Conservation (phyloP, 345 rosid genomes). For the Mercurialis annua region DNA sequence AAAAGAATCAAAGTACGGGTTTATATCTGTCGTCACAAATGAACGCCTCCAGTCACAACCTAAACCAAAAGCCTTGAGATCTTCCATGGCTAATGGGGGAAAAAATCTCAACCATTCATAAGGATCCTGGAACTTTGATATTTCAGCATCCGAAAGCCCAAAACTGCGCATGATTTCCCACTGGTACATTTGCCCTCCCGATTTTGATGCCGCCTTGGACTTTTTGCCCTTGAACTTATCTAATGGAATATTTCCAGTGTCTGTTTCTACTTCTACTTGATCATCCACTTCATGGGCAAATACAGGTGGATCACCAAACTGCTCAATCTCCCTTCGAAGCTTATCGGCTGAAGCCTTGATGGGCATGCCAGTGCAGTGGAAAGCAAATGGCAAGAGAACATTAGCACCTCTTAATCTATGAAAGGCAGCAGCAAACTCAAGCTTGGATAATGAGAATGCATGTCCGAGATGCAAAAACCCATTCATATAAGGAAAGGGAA, state of each 20-base stretch:
- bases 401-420: conserved; percentile 85
- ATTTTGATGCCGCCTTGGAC: conserved; percentile 80
- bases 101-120: conserved; percentile 72
- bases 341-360: conserved; percentile 97
- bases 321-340: conserved; percentile 62
- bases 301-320: conserved; percentile 73
- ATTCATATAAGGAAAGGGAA: conserved; percentile 83
- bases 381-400: conserved; percentile 81
- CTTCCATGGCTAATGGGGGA: conserved; percentile 74
- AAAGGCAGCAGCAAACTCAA: conserved; percentile 86
- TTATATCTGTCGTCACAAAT: conserved; percentile 77
- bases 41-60: conserved; percentile 96
- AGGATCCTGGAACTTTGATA: conserved; percentile 67
- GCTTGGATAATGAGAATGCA: conserved; percentile 76
- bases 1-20: conserved; percentile 74
- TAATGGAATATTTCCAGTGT: conserved; percentile 32
- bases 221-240: conserved; percentile 80
- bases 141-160: conserved; percentile 70
- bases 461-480: conserved; percentile 79
- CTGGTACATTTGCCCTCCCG: conserved; percentile 73
- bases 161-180: conserved; percentile 98
- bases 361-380: conserved; percentile 98
- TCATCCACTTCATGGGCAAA: conserved; percentile 46
- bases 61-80: conserved; percentile 80
- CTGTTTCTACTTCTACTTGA: conserved; percentile 22